Conservation (phyloP, 1,139 yeast species). For the Yamadazyma atmosphaerica region DNA sequence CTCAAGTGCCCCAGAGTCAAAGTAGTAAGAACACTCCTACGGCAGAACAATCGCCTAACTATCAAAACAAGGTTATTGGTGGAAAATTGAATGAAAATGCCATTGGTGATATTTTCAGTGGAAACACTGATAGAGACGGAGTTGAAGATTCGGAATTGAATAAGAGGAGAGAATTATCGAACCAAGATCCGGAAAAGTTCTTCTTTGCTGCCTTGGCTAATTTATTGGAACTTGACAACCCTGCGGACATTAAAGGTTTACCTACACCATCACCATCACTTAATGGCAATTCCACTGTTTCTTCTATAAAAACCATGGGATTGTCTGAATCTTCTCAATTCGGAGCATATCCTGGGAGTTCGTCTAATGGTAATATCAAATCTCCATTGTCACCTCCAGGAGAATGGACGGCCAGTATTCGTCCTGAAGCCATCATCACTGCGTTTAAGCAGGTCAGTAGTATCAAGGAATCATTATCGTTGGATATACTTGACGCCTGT, state of each 20-base stretch:
- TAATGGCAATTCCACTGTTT: constrained; percentile 8
- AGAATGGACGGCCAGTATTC: constrained; percentile 49
- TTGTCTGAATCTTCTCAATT: constrained; percentile 2
- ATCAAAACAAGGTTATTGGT: constrained; percentile 15
- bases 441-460: constrained; percentile 48
- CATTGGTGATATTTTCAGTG: constrained; percentile 26
- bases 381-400: constrained; percentile 38
- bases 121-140: constrained; percentile 12
- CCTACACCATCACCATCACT: constrained; percentile 33
- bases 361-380: constrained; percentile 14
- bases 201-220: constrained; percentile 56
- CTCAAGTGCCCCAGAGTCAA: constrained; percentile 36
- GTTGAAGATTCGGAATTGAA: constrained; percentile 33
- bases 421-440: constrained; percentile 45
- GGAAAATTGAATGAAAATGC: constrained; percentile 22
- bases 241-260: constrained; percentile 18
- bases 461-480: constrained; percentile 31
- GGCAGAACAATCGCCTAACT: constrained; percentile 38
- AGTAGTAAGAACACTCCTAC: constrained; percentile 45
- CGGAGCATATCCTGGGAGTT: constrained; percentile 11
- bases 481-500: constrained; percentile 34
- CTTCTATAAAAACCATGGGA: constrained; percentile 15
- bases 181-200: constrained; percentile 48
- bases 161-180: constrained; percentile 48
- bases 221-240: constrained; percentile 47